These are phyloP conservation scores for Geotrichum bryndzae DNA, from an alignment of 1,139 yeast species.

Conservation along the genomic window DNA sequence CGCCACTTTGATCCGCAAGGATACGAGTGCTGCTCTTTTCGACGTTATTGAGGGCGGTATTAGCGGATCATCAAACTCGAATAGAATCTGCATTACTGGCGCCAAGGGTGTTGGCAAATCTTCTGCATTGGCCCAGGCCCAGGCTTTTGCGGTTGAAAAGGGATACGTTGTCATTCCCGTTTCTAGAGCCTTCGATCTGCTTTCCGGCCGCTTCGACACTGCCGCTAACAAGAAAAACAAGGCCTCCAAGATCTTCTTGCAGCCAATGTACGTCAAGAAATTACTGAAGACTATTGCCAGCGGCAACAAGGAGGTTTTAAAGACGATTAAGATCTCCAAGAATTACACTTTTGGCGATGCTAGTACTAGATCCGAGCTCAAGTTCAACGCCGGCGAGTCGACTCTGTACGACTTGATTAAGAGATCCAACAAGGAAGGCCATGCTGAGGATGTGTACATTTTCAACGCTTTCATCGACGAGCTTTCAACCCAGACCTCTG, in stretches of 20 bases:
- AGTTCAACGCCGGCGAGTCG: slow-evolving; percentile 41
- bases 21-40: slow-evolving; percentile 33
- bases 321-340: slow-evolving; percentile 36
- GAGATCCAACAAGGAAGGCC: slow-evolving; percentile 23
- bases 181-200: slow-evolving; percentile 54
- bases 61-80: slow-evolving; percentile 36
- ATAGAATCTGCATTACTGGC: slow-evolving; percentile 60
- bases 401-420: slow-evolving; percentile 43
- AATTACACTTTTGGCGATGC: slow-evolving; percentile 16
- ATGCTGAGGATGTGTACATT: slow-evolving; percentile 38
- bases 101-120: slow-evolving; percentile 78
- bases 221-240: slow-evolving; percentile 40
- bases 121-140: slow-evolving; percentile 63
- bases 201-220: slow-evolving; percentile 71
- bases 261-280: slow-evolving; percentile 70
- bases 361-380: slow-evolving; percentile 20
- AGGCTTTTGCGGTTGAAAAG: slow-evolving; percentile 49
- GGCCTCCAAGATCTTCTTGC: slow-evolving; percentile 50
- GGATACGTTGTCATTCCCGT: slow-evolving; percentile 59
- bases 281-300: slow-evolving; percentile 53
- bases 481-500: slow-evolving; percentile 40
- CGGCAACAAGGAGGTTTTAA: slow-evolving; percentile 50
- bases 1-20: slow-evolving; percentile 40
- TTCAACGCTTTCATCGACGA: slow-evolving; percentile 55
- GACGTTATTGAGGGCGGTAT: slow-evolving; percentile 29